Evolutionary conservation across 352 stramenopile species (phyloP).

Genomic region (Pythium aristosporum): DNA sequence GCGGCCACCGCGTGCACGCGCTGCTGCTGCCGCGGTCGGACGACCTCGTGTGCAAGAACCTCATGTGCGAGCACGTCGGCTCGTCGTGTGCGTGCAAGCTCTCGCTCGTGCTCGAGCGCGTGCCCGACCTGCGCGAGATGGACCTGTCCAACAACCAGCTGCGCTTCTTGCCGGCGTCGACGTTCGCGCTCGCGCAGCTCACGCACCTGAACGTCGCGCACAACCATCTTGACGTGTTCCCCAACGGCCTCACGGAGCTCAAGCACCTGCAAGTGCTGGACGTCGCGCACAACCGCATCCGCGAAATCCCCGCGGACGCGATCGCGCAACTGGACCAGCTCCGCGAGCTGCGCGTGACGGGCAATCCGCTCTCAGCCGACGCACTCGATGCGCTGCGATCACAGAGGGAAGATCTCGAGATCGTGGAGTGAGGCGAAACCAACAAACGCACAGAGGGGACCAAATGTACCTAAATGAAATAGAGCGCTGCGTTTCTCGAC

Average conservation of each 20-base stretch:
- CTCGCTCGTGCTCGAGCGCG: constrained; percentile 71
- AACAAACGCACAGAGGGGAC: background rate
- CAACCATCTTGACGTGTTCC: constrained; percentile 61
- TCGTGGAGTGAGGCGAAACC: constrained; percentile 22
- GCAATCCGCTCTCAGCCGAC: constrained; percentile 42
- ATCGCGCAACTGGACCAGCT: constrained; percentile 43
- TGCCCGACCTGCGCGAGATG: constrained; percentile 60
- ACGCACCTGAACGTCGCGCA: constrained; percentile 55
- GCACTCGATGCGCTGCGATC: constrained; percentile 27
- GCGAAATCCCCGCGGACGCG: constrained; percentile 37
- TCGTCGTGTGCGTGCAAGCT: constrained; percentile 84
- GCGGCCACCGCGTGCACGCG: constrained; percentile 42
- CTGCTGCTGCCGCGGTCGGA: constrained; percentile 73
- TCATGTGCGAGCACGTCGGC: constrained; percentile 92
- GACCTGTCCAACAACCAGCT: constrained; percentile 82
- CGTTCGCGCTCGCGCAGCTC: constrained; percentile 71
- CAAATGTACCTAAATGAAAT: background rate
- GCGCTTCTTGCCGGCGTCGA: constrained; percentile 63
- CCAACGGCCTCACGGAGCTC: constrained; percentile 44
- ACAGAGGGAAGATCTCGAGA: constrained; percentile 31
- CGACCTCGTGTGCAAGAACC: constrained; percentile 90
- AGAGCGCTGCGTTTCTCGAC: background rate
- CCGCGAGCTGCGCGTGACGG: constrained; percentile 37
- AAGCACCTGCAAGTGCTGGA: constrained; percentile 61
- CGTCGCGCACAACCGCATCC: constrained; percentile 53